Base-by-base conservation (phyloP, 169 alveolate species). In the Plasmodium berghei region DNA sequence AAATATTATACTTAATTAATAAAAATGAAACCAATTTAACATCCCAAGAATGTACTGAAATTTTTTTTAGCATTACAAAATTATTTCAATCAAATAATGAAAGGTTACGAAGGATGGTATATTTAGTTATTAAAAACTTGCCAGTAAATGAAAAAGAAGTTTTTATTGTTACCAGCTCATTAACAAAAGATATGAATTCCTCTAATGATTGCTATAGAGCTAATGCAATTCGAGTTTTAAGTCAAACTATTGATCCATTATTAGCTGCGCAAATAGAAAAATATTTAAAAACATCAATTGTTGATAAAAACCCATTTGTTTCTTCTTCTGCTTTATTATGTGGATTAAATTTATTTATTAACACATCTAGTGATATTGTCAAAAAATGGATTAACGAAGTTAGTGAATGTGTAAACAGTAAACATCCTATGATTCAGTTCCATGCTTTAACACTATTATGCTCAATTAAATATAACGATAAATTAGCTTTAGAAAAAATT, bases 191-290 rank as follows among this genome's bases (percentile, higher is more conserved):
- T 92, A 96, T 98, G 95, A 97, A 95, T 72, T 95, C 98, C 61
- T 96, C 95, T 52, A 98, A 97, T 88, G 98, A 96, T 77, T 94
- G 97, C 83, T 97, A 96, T 90, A 94, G 98, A 83, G 99, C 99
- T 10, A 96, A 97, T 87, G 99, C 99, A 49, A 94, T 98, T 71
- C 95, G 99, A 71, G 98, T 98, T 5, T 94, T 98, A 52, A 96
- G 99, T 67, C 96, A 96, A 88, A 97, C 98, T 49, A 95, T 98
- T 49, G 99, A 98, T 83, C 96, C 96, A 14, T 92, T 97, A 0
- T 94, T 97, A 96, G 96, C 98, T 8, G 94, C 98, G 28, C 98
- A 96, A 87, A 95, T 98, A 28, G 99, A 98, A 93, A 94, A 99
- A 71, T 98, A 97, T 89, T 91, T 97, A 64, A 96, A 96, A 88